Base-by-base conservation (phyloP, 768 basidiomycete species). In the Lentinula edodes region DNA sequence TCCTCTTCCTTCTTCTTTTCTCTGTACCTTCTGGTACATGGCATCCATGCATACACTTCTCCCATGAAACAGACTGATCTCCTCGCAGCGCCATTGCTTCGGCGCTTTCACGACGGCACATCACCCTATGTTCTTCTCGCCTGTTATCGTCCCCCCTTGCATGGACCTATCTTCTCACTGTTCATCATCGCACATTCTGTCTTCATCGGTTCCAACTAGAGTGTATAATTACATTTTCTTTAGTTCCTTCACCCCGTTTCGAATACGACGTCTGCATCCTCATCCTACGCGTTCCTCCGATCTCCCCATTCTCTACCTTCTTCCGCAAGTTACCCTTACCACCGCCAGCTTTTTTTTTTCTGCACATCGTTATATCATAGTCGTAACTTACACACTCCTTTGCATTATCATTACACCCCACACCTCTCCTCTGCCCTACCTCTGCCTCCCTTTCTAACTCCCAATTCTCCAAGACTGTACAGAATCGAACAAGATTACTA, bases 171-270 rank as follows among this genome's bases (percentile, higher is more conserved):
- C 12, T 18, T 59, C n/a, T 41, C 54, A 56, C 41, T 41, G 39
- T 58, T 58, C 57, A 46, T 48, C 57, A 46, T 35, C 43, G 58
- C 58, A 59, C 41, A 50, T 48, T 58, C 39, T 57, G 39, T 58
- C 28, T 46, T 28, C 43, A 59, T 38, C 38, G 46, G 45, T 50
- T 59, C 18, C 2, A 32, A 48, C 12, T 59, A 59, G 58, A 59
- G 23, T 59, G 58, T 59, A 59, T 32, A 50, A 59, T 32, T 43
- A 56, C 20, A 8, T 56, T 45, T 45, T 20, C 12, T 23, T 28
- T 23, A 6, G 10, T 5, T 41, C 39, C n/a, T 34, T 23, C 8
- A 16, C 15, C 8, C 12, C 23, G 36, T 55, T 38, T 39, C 53
- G 34, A 36, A 15, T 23, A 12, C 53, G 4, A 20, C 55, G 20